Evolutionary conservation across 805 yeast genomes (phyloP).

Genomic region (Clavispora santaluciae): DNA sequence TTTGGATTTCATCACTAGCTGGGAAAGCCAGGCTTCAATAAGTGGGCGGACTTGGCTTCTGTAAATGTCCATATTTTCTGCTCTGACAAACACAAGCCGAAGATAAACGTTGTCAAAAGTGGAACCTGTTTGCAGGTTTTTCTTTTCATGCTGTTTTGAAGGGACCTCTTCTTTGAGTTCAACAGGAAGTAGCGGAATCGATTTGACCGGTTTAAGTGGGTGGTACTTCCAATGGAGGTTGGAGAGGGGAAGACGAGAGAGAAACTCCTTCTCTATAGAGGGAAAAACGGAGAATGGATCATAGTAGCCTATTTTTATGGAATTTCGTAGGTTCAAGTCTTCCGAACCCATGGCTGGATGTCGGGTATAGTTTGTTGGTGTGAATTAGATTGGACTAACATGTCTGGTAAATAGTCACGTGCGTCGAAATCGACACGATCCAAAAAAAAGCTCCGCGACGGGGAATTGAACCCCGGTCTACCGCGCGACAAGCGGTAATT

Average conservation of each 20-base stretch:
- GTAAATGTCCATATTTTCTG: conserved; percentile 68
- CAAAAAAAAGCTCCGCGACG: conserved; percentile 16
- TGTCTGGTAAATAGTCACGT: neutral
- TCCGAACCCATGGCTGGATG: conserved; percentile 10
- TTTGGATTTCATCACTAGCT: conserved; percentile 30
- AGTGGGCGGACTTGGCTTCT: conserved; percentile 76
- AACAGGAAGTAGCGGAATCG: conserved; percentile 57
- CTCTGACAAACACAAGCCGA: conserved; percentile 62
- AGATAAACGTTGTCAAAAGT: conserved; percentile 44
- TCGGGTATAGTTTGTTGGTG: no score
- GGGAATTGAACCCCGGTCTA: conserved; percentile 22
- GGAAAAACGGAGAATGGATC: conserved; percentile 68
- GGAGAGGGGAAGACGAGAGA: conserved; percentile 48
- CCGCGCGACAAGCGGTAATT: conserved; percentile 22
- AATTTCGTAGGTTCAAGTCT: conserved; percentile 11
- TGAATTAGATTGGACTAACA: no score
- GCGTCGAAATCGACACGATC: neutral
- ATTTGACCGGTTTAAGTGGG: conserved; percentile 50
- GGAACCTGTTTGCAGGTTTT: conserved; percentile 24
- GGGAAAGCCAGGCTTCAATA: conserved; percentile 72
- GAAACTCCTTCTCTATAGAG: conserved; percentile 39
- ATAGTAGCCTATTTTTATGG: conserved; percentile 51
- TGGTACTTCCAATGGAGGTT: conserved; percentile 65
- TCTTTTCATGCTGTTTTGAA: conserved; percentile 20
- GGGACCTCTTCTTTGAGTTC: conserved; percentile 53